Percentiles rank a stretch among this genome's conserved stretches.
phyloP scores from a whole-genome alignment of 768 basidiomycete species.

The Zangia roseola region DNA sequence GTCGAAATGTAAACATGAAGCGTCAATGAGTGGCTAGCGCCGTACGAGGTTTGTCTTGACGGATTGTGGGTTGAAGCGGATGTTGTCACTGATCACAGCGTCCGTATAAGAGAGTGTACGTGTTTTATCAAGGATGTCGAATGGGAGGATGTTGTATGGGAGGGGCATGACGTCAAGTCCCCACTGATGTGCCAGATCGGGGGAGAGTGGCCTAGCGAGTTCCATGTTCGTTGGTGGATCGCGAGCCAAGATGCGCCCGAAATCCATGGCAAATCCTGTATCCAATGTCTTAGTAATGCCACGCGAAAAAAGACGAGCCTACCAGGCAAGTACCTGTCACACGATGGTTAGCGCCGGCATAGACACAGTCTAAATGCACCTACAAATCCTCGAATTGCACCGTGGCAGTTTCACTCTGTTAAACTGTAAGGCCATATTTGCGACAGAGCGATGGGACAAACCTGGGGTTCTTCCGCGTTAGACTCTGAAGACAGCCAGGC shows the following conservation, averaged over 20 bases:
- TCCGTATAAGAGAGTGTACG: constrained; percentile 36
- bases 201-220: constrained; percentile 46
- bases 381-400: constrained; percentile 47
- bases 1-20: constrained; percentile 7
- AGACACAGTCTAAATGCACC: constrained; percentile 25
- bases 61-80: constrained; percentile 44
- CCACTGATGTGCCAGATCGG: constrained; percentile 46
- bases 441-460: constrained; percentile 13
- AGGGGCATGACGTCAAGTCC: constrained; percentile 52
- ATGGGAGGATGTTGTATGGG: constrained; percentile 55
- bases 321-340: constrained; percentile 31
- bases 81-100: constrained; percentile 35
- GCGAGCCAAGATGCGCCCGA: constrained; percentile 45
- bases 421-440: constrained; percentile 1
- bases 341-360: constrained; percentile 12
- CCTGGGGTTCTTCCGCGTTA: constrained; percentile 23
- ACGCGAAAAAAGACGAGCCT: background rate
- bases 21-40: constrained; percentile 1
- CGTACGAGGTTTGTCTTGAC: constrained; percentile 47
- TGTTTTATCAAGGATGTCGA: constrained; percentile 43
- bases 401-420: constrained; percentile 33
- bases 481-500: constrained; percentile 26
- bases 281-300: background rate
- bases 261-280: constrained; percentile 24
- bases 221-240: constrained; percentile 22